Evolutionary conservation across 192 early-diverging fungal genomes (phyloP).

Genomic region (Coemansia javaensis): DNA sequence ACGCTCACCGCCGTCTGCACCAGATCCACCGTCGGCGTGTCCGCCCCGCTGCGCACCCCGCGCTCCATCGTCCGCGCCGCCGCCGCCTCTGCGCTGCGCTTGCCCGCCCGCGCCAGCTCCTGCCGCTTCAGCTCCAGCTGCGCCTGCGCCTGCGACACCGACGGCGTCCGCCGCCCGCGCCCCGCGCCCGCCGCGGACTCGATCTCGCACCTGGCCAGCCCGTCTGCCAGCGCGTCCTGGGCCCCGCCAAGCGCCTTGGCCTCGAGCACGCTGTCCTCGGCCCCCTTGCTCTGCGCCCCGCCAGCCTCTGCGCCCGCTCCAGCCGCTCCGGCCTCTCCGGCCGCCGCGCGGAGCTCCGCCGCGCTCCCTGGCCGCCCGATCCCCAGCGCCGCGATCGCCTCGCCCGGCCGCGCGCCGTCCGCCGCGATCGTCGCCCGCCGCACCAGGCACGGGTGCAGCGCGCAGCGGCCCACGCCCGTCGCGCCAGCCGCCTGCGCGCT

Average conservation of each 20-base stretch:
- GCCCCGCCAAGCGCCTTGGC: too few species aligned
- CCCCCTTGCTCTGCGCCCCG: too few species aligned
- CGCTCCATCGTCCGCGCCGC: constrained; percentile 41
- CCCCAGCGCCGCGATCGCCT: too few species aligned
- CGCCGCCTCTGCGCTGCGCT: constrained; percentile 31
- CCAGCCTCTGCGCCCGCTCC: too few species aligned
- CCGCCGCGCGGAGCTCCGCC: too few species aligned
- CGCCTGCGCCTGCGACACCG: background rate
- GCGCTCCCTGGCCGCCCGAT: too few species aligned
- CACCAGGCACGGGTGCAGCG: constrained; percentile 45
- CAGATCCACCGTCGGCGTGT: constrained; percentile 50
- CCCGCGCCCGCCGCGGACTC: too few species aligned
- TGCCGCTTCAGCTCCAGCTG: constrained; percentile 26
- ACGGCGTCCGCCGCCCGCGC: background rate
- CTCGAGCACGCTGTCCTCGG: too few species aligned
- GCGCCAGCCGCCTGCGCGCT: constrained; percentile 13
- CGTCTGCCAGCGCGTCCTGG: too few species aligned
- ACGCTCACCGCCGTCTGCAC: constrained; percentile 67
- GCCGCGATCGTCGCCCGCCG: constrained; percentile 13
- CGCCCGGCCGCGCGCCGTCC: background rate
- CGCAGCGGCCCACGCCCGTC: constrained; percentile 36
- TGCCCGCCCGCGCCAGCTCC: constrained; percentile 28
- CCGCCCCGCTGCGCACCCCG: constrained; percentile 30
- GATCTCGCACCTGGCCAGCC: too few species aligned
- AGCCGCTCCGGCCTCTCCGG: too few species aligned